Percentiles rank a stretch among this genome's conserved stretches.
Evolutionary conservation across 371 early-diverging fungal species (phyloP).

Genomic region (Zopfochytrium polystomum): DNA sequence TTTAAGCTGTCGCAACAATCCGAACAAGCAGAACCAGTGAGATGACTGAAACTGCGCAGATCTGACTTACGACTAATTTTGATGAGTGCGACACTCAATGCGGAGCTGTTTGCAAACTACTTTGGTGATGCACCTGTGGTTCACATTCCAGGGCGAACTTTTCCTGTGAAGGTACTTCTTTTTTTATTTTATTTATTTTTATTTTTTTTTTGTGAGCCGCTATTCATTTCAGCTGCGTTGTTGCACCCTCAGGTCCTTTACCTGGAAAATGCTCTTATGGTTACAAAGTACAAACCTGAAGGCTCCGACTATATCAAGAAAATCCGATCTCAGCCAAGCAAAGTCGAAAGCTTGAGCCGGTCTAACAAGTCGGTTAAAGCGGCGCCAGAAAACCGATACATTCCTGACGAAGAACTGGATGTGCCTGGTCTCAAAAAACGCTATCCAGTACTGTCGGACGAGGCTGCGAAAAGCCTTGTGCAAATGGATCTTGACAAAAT

Average conservation of each 20-base stretch:
- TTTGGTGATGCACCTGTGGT: slow-evolving; percentile 41
- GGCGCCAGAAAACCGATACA: background rate
- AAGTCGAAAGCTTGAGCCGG: too few relatives aligned
- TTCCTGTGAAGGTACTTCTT: slow-evolving; percentile 60
- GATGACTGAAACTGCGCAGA: slow-evolving; percentile 4
- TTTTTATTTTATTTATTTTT: background rate
- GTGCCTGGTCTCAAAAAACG: slow-evolving; percentile 20
- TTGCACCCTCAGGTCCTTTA: slow-evolving; percentile 28
- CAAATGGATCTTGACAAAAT: slow-evolving; percentile 39
- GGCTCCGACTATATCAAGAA: slow-evolving; percentile 22
- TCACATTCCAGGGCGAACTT: slow-evolving; percentile 77
- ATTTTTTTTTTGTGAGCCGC: too few relatives aligned
- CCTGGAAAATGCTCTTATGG: slow-evolving; percentile 41
- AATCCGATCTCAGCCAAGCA: too few relatives aligned
- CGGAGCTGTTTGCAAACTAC: slow-evolving; percentile 36
- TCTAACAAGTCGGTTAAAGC: background rate
- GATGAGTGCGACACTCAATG: slow-evolving; percentile 45
- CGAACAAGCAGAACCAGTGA: background rate
- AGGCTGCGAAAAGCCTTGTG: slow-evolving; percentile 19
- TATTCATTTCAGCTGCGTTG: too few relatives aligned
- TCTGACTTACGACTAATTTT: slow-evolving; percentile 34
- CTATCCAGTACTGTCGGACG: slow-evolving; percentile 28
- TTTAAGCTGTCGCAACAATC: too few relatives aligned
- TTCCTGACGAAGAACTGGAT: slow-evolving; percentile 33
- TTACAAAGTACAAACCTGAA: slow-evolving; percentile 27